phyloP scores from a whole-genome alignment of 768 basidiomycete genomes.

The Podaxis pistillaris region DNA sequence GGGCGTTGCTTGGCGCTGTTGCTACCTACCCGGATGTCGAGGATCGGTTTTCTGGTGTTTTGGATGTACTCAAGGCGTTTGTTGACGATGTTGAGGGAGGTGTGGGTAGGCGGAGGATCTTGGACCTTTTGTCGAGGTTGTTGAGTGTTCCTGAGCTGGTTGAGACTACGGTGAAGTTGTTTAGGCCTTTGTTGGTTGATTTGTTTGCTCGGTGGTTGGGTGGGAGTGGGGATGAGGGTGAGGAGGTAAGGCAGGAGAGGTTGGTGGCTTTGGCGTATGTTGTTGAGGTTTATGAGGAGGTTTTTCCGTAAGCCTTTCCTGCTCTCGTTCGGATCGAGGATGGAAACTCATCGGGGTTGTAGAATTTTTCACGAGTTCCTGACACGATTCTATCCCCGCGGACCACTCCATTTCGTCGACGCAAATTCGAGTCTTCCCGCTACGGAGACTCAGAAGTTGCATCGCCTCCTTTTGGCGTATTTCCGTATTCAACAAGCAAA shows the following conservation, averaged over 20 bases:
- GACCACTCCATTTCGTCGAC: constrained; percentile 53
- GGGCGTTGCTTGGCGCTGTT: constrained; percentile 41
- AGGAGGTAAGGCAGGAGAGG: constrained; percentile 45
- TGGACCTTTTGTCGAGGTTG: constrained; percentile 11
- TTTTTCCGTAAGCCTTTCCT: constrained; percentile 58
- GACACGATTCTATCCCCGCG: constrained; percentile 40
- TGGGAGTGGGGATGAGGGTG: constrained; percentile 44
- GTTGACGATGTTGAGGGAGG: background rate
- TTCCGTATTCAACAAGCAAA: constrained; percentile 79
- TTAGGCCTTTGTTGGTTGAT: constrained; percentile 77
- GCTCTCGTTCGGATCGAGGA: constrained; percentile 11
- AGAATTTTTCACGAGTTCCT: constrained; percentile 61
- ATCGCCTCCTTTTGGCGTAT: constrained; percentile 73
- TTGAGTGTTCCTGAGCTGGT: constrained; percentile 2
- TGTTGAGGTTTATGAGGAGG: constrained; percentile 66
- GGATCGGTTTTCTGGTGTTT: background rate
- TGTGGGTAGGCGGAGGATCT: background rate
- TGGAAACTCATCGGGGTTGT: constrained; percentile 10
- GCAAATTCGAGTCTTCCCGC: constrained; percentile 28
- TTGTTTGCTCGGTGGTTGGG: constrained; percentile 82
- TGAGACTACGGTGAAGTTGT: constrained; percentile 53
- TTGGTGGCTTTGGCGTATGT: constrained; percentile 61
- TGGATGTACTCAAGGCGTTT: constrained; percentile 2
- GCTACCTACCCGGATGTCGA: constrained; percentile 37
- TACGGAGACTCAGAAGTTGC: constrained; percentile 48